Evolutionary conservation across 2,329 filamentous ascomycete species (phyloP), one percentile per base, ranked within the genome.

Genomic region (Calonectria leucothoes): DNA sequence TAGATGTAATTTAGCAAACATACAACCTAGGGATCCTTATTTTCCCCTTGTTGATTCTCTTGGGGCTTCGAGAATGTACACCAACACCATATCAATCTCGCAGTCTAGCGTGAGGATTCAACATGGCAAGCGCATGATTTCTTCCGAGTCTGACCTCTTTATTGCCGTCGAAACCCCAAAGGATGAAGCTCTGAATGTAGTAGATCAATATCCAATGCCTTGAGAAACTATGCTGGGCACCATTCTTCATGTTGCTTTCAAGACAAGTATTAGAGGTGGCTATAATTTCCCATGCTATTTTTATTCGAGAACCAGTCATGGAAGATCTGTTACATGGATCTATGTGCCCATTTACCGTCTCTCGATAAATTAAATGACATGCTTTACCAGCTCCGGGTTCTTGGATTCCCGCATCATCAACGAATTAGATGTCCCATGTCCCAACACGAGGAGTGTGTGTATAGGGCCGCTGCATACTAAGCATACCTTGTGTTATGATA

Each of bases 141-240:
- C 17, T 11, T 45, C 42, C 1, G 42, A 23, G 42, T 4, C 42
- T 8, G 17, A 23, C 17, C 17, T 5, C 4, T 3, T 6, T n/a
- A 23, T n/a, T n/a, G 23, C 7, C 10, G 14, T 45, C 23, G 6
- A 39, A n/a, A n/a, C 6, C 1, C 17, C n/a, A 12, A 3, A 45
- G 5, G 2, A 45, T n/a, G 8, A 4, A 23, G 8, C 1, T 45
- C 2, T 11, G 2, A 23, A 45, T 45, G 6, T 6, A 23, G 4
- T 23, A 23, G 12, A 23, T 10, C 7, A n/a, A 8, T 45, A n/a
- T 42, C 20, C 39, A n/a, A 45, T 7, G 39, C 4, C 20, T n/a
- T 6, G 1, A 1, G 23, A 10, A 5, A 2, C 5, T 20, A n/a
- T 23, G 3, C 12, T 23, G 8, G 2, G n/a, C n/a, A 8, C 1